phyloP scores from a whole-genome alignment of 305 asterid genomes.

The Fraxinus xanthoxyloides region DNA sequence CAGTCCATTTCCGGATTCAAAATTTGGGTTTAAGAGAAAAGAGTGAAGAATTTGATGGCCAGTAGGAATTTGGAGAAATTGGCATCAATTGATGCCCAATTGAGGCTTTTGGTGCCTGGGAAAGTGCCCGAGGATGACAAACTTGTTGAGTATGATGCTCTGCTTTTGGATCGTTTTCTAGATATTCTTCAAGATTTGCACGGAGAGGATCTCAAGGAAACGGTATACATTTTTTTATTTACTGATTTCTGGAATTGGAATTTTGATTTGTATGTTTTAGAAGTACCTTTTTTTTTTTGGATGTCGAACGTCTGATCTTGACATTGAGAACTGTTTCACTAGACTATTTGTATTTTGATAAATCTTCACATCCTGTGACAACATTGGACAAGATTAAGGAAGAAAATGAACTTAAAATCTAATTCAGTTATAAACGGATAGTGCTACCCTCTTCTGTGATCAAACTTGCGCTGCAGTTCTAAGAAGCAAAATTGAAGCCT shows the following conservation, averaged over 20 bases:
- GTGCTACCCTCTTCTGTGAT: background rate
- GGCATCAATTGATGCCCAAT: conserved; percentile 59
- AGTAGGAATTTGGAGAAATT: conserved; percentile 40
- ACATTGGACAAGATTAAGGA: background rate
- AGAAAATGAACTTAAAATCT: background rate
- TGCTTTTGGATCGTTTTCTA: conserved; percentile 51
- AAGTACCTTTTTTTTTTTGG: too few species aligned
- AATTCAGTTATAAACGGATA: background rate
- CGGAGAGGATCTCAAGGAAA: conserved; percentile 51
- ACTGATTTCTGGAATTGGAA: conserved; percentile 1
- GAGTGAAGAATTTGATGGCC: conserved; percentile 27
- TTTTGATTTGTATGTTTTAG: background rate
- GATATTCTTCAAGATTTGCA: conserved; percentile 57
- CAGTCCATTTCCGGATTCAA: background rate
- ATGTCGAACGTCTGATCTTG: background rate
- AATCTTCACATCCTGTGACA: background rate
- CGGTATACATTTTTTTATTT: conserved; percentile 28
- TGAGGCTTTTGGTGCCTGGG: conserved; percentile 47
- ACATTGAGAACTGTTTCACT: background rate
- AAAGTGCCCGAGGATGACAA: conserved; percentile 59
- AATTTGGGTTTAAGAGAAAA: background rate
- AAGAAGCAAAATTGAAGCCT: background rate
- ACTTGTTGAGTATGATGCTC: conserved; percentile 54
- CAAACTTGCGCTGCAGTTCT: background rate
- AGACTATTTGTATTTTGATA: background rate